Evolutionary conservation across 176 grass and related monocot species (phyloP).

Genomic region (Cenchrus purpureus): DNA sequence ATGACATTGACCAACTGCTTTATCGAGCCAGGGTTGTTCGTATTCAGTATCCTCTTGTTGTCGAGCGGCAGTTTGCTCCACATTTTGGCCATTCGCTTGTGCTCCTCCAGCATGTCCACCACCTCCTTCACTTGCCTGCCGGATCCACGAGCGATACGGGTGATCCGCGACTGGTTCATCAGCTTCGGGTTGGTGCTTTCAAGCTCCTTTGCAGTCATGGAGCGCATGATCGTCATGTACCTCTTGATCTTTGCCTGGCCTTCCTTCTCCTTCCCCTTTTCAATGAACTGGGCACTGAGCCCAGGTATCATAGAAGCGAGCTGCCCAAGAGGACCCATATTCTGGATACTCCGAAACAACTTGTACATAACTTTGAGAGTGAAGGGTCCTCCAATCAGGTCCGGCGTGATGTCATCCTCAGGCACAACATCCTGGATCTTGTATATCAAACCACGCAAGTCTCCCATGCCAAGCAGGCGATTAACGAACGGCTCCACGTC

Average conservation of each 20-base stretch:
- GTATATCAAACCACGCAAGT: conserved; percentile 73
- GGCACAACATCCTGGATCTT: conserved; percentile 79
- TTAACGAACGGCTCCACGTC: conserved; percentile 79
- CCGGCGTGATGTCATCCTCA: conserved; percentile 36
- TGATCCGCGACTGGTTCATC: conserved; percentile 67
- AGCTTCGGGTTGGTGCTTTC: conserved; percentile 76
- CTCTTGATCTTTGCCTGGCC: conserved; percentile 78
- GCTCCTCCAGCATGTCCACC: conserved; percentile 78
- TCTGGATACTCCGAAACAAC: conserved; percentile 68
- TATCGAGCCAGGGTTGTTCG: conserved; percentile 44
- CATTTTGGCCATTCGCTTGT: conserved; percentile 75
- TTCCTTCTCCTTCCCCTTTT: conserved; percentile 79
- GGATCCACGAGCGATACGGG: conserved; percentile 58
- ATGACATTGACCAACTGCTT: conserved; percentile 68
- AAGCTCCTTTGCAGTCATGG: conserved; percentile 78
- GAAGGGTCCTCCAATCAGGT: conserved; percentile 54
- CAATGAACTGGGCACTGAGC: conserved; percentile 66
- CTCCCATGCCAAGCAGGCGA: conserved; percentile 82
- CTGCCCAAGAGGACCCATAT: conserved; percentile 80
- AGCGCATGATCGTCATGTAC: conserved; percentile 92
- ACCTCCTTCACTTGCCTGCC: conserved; percentile 64
- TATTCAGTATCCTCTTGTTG: conserved; percentile 22
- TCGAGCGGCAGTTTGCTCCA: conserved; percentile 65
- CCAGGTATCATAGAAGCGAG: conserved; percentile 83
- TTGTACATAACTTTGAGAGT: conserved; percentile 70